A percentile compares a stretch with the other conserved stretches of the same genome.
Evolutionary conservation across 345 rosid species (phyloP).

Genomic region (Eucalyptus erythrocorys): DNA sequence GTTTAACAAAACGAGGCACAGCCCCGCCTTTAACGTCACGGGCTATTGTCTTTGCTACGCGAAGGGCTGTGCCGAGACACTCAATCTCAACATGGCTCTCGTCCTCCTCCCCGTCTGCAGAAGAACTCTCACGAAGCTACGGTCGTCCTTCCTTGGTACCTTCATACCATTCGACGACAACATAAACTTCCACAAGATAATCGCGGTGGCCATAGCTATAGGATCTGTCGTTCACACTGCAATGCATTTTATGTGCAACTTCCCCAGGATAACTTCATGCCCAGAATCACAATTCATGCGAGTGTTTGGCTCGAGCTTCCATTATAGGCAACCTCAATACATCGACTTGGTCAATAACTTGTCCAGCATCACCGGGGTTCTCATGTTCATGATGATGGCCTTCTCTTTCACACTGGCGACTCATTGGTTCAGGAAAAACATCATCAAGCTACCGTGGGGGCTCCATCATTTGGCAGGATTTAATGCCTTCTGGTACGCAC

Average conservation of each 20-base stretch:
- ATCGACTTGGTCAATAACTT: slow-evolving; percentile 19
- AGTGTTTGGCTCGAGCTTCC: slow-evolving; percentile 23
- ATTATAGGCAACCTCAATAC: slow-evolving; percentile 50
- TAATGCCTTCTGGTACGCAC: slow-evolving; percentile 92
- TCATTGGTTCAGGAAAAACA: slow-evolving; percentile 54
- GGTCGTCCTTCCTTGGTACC: slow-evolving; percentile 45
- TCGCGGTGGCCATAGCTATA: slow-evolving; percentile 38
- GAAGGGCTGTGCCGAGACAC: slow-evolving; percentile 75
- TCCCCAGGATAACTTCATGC: slow-evolving; percentile 31
- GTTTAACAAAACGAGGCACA: slow-evolving; percentile 3
- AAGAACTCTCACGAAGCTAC: slow-evolving; percentile 54
- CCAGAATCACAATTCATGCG: slow-evolving; percentile 25
- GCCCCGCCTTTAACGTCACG: slow-evolving; percentile 36
- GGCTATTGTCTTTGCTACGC: slow-evolving; percentile 76
- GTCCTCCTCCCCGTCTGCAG: slow-evolving; percentile 77
- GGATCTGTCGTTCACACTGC: slow-evolving; percentile 29
- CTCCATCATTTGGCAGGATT: slow-evolving; percentile 68
- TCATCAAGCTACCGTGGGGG: slow-evolving; percentile 49
- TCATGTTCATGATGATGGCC: slow-evolving; percentile 49
- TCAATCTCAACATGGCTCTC: slow-evolving; percentile 78
- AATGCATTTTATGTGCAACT: slow-evolving; percentile 57
- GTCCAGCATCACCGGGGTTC: slow-evolving; percentile 51
- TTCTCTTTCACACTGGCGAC: slow-evolving; percentile 64
- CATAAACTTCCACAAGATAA: slow-evolving; percentile 70
- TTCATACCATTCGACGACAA: slow-evolving; percentile 81